phyloP scores from a whole-genome alignment of 2,329 filamentous ascomycete genomes.

The Myriangium duriaei region DNA sequence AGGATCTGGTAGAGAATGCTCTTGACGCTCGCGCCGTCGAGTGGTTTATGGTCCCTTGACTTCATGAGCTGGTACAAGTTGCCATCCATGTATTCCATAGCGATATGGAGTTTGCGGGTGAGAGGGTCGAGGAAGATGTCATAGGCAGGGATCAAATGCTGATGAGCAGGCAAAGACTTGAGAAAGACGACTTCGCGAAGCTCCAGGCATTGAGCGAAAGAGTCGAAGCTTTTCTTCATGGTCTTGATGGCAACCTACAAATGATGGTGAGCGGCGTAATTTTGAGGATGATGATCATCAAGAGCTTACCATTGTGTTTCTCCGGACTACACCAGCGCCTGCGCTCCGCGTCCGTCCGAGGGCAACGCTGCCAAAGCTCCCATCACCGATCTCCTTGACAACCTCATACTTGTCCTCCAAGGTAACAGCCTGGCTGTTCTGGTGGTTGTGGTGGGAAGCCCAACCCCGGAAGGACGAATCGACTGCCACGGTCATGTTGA shows the following conservation, averaged over 20 bases:
- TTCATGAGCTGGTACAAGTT: conserved; percentile 99
- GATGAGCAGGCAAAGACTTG: conserved; percentile 72
- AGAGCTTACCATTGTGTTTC: conserved; percentile 73
- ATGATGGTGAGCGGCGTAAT: too few species aligned
- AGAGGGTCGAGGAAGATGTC: conserved; percentile 97
- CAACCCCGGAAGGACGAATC: conserved; percentile 60
- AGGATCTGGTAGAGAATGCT: conserved; percentile 97
- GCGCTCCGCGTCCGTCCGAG: conserved; percentile 84
- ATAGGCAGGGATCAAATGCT: conserved; percentile 88
- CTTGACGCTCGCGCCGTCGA: conserved; percentile 87
- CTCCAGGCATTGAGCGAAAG: conserved; percentile 78
- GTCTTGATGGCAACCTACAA: conserved; percentile 92
- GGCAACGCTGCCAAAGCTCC: conserved; percentile 92
- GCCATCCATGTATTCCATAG: conserved; percentile 99
- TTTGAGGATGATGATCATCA: conserved; percentile 10
- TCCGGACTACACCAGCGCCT: conserved; percentile 73
- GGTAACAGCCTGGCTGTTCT: conserved; percentile 37
- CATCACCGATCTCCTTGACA: conserved; percentile 95
- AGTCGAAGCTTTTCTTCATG: conserved; percentile 99
- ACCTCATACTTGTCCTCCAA: conserved; percentile 95
- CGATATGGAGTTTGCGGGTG: conserved; percentile 92
- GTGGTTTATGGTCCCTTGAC: conserved; percentile 82
- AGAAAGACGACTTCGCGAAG: conserved; percentile 95
- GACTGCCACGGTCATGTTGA: conserved; percentile 58
- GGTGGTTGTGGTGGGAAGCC: conserved; percentile 13